Conservation (phyloP, 202 grass and related monocot genomes). For the Hordeum pubiflorum region DNA sequence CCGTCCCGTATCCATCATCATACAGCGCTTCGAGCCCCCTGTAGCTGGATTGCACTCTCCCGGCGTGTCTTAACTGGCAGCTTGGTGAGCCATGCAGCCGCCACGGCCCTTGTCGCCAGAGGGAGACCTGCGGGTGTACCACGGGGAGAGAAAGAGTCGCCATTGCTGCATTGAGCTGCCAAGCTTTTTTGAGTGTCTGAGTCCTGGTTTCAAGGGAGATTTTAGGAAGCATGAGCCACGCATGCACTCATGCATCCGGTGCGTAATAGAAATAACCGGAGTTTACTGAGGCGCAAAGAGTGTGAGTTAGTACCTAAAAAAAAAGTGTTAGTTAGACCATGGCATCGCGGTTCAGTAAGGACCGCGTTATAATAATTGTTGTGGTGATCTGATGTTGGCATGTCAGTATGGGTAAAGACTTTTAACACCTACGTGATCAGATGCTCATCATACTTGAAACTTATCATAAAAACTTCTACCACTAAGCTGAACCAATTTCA, state of each 20-base stretch:
- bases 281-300: constrained; percentile 34
- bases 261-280: constrained; percentile 33
- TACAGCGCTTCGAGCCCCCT: constrained; percentile 46
- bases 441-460: background rate
- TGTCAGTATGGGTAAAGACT: background rate
- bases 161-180: constrained; percentile 33
- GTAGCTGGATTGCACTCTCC: constrained; percentile 38
- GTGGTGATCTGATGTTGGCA: background rate
- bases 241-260: constrained; percentile 7
- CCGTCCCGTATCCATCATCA: constrained; percentile 49
- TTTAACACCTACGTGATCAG: background rate
- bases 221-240: background rate
- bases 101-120: background rate
- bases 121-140: background rate
- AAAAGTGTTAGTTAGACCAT: constrained; percentile 31
- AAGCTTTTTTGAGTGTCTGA: background rate
- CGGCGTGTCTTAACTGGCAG: background rate
- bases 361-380: background rate
- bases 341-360: background rate
- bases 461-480: too few relatives aligned
- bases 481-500: background rate
- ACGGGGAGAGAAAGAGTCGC: constrained; percentile 14
- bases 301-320: constrained; percentile 17
- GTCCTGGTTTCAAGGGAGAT: background rate
- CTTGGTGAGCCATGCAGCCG: background rate